A percentile compares a stretch with the other conserved stretches of the same genome.
phyloP scores from a whole-genome alignment of 2,329 filamentous ascomycete species.

The Paracorniculantispora psalliotae region DNA sequence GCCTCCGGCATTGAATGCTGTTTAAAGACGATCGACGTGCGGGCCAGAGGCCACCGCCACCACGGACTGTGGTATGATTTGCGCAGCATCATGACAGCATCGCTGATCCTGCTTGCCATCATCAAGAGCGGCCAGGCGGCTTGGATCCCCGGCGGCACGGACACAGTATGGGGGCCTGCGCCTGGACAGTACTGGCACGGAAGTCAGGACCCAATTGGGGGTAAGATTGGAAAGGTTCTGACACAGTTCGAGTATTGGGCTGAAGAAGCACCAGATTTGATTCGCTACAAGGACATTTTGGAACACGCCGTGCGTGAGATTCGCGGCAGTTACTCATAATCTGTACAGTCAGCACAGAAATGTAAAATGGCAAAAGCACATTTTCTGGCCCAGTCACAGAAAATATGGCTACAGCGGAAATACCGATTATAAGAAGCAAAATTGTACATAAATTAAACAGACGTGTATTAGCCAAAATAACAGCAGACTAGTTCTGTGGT shows the following conservation, averaged over 20 bases:
- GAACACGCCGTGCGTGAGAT: constrained; percentile 16
- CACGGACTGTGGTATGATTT: constrained; percentile 24
- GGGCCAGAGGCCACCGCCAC: constrained; percentile 20
- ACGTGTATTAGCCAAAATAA: neutral
- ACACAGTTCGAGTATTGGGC: constrained; percentile 20
- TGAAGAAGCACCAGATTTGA: constrained; percentile 16
- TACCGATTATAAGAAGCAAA: neutral
- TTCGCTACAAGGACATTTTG: constrained; percentile 15
- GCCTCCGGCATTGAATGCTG: constrained; percentile 19
- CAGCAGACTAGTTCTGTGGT: neutral
- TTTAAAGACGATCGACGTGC: constrained; percentile 20
- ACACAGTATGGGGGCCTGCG: constrained; percentile 16
- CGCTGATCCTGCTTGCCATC: constrained; percentile 17
- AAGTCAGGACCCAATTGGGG: constrained; percentile 14
- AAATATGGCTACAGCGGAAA: no score
- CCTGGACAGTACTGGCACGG: constrained; percentile 12
- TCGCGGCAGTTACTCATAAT: constrained; percentile 10
- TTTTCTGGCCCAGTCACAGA: no score
- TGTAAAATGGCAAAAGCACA: no score
- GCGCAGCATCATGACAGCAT: constrained; percentile 19
- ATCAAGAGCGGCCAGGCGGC: constrained; percentile 17
- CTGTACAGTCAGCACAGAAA: neutral
- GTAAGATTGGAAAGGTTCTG: constrained; percentile 18
- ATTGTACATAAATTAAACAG: neutral
- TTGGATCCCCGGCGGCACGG: constrained; percentile 19